Conservation (phyloP, 306 rosid species). For the Corylus americana region DNA sequence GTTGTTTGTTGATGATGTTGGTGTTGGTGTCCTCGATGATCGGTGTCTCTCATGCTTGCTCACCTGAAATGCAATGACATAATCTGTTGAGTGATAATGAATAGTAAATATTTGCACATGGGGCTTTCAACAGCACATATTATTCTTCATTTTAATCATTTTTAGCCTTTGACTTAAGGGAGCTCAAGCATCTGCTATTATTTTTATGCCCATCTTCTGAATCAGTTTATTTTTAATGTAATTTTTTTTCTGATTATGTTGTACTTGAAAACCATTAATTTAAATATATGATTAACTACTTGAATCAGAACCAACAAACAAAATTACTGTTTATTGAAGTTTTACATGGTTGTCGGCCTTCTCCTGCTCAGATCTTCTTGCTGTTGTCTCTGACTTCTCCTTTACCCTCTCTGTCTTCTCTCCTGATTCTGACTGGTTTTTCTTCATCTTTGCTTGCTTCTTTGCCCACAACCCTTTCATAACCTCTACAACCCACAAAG, state of each 20-base stretch:
- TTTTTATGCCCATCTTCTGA: constrained; percentile 27
- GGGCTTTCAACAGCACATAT: neutral
- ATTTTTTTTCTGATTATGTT: neutral
- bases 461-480: constrained; percentile 84
- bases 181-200: constrained; percentile 19
- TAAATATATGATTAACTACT: neutral
- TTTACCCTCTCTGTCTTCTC: constrained; percentile 47
- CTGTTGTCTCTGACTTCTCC: constrained; percentile 37
- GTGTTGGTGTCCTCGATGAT: constrained; percentile 47
- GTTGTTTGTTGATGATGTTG: constrained; percentile 36
- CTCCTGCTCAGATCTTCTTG: constrained; percentile 46
- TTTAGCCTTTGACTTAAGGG: constrained; percentile 16
- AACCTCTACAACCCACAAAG: constrained; percentile 55
- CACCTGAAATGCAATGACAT: constrained; percentile 39
- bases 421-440: constrained; percentile 46
- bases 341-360: constrained; percentile 56
- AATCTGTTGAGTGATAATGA: neutral
- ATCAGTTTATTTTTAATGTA: neutral
- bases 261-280: neutral
- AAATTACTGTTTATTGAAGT: constrained; percentile 5
- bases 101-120: neutral
- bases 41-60: constrained; percentile 53
- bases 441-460: constrained; percentile 83
- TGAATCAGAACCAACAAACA: neutral
- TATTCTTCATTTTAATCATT: constrained; percentile 16